phyloP scores from a whole-genome alignment of 192 early-diverging fungal genomes.

The Coemansia sp. region DNA sequence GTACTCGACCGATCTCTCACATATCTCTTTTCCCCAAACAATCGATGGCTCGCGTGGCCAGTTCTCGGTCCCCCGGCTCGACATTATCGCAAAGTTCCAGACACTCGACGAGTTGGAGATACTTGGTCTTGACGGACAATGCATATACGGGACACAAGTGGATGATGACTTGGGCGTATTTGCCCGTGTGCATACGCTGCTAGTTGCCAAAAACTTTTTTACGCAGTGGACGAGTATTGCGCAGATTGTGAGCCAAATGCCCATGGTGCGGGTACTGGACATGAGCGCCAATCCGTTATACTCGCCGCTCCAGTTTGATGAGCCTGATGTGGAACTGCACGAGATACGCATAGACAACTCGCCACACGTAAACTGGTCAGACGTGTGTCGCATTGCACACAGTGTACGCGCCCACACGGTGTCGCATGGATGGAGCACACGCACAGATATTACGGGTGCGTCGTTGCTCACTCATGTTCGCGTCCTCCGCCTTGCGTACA shows the following conservation, averaged over 20 bases:
- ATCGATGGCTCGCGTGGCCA: constrained; percentile 40
- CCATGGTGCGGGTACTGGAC: constrained; percentile 16
- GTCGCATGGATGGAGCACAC: constrained; percentile 5
- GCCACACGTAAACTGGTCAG: neutral
- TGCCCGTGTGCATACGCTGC: constrained; percentile 11
- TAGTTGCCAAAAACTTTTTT: constrained; percentile 33
- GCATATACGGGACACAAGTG: constrained; percentile 3
- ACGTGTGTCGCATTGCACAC: neutral
- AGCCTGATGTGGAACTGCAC: neutral
- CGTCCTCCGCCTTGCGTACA: constrained; percentile 35
- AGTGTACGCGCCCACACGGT: neutral
- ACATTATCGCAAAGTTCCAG: constrained; percentile 24
- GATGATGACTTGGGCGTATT: neutral
- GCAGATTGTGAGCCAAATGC: constrained; percentile 9
- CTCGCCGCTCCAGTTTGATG: neutral
- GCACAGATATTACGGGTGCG: neutral
- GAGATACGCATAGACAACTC: neutral
- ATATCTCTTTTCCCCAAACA: neutral
- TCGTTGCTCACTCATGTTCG: neutral
- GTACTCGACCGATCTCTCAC: constrained; percentile 13
- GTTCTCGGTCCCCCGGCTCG: constrained; percentile 36
- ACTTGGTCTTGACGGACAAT: constrained; percentile 15
- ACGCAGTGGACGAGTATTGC: constrained; percentile 16
- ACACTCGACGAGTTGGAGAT: constrained; percentile 7
- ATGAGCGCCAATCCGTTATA: constrained; percentile 24